Evolutionary conservation across 768 basidiomycete genomes (phyloP), one percentile per base, ranked within the genome.

Genomic region (Tulasnella sp.): DNA sequence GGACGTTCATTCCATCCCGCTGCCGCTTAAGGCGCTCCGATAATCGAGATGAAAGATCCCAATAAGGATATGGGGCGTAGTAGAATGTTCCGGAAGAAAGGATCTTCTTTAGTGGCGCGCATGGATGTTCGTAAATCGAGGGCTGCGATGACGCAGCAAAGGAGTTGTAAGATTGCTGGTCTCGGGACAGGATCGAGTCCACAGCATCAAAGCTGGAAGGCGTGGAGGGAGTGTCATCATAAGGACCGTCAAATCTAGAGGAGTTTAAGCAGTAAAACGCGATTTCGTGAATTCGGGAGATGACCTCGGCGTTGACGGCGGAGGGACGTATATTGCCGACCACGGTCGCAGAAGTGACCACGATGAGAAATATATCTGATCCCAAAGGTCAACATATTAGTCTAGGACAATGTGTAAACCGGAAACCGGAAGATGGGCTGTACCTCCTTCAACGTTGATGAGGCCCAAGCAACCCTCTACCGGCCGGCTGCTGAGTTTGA

Each of bases 51-150:
- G 95, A 95, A 40, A 99, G 86, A 84, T 99, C 96, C 94, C 96
- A 98, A 9, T 88, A 86, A 0, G 92, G 89, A 81, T 91, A 91
- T 37, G 91, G 82, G 1, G 98, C 91, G 82, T 93, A 98, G 84
- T 98, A 99, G 85, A 99, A 99, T 1, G 92, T 91, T 6, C 96
- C 96, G 32, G 92, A 92, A 40, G 94, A 92, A 5, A 99, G 85
- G 77, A 98, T 95, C 84, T 97, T 98, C 70, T 90, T 91, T 82
- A 99, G 88, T 0, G 95, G 92, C 79, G 90, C 83, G 83, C 96
- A 98, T 1, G 98, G 98, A 82, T 99, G 95, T 81, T 96, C 95
- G 82, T 91, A 91, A 35, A 91, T 77, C 2, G 82, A 80, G 29
- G 82, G 86, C n/a, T 86, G 86, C 13, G 89, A 81, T 51, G 85